These are phyloP conservation scores for Neurospora sp. DNA, from an alignment of 495 filamentous ascomycete genomes.

Conservation along the genomic window DNA sequence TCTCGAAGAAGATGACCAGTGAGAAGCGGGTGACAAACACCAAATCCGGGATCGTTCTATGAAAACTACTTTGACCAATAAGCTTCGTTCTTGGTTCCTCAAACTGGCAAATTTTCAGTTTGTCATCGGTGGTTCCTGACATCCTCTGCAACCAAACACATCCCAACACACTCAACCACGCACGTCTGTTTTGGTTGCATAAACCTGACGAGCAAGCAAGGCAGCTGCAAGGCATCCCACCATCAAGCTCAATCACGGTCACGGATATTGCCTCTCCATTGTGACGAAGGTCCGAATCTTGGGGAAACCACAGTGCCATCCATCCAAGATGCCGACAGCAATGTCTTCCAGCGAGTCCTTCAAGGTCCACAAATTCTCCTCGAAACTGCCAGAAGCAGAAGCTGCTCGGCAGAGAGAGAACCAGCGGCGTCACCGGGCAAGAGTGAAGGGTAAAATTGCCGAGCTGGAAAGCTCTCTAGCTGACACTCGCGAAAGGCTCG, in stretches of 20 bases:
- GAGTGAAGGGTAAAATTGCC: conserved; percentile 15
- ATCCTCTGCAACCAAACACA: background rate
- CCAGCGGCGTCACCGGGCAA: conserved; percentile 23
- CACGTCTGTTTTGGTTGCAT: background rate
- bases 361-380: conserved; percentile 14
- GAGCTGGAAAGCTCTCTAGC: conserved; percentile 14
- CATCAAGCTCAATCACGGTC: background rate
- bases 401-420: conserved; percentile 20
- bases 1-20: background rate
- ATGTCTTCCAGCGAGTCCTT: background rate
- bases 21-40: background rate
- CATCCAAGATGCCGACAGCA: background rate
- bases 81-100: background rate
- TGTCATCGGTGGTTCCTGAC: no score
- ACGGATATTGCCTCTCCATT: background rate
- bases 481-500: conserved; percentile 7
- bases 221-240: background rate
- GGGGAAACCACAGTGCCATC: background rate
- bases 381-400: conserved; percentile 13
- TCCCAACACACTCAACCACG: background rate
- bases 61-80: background rate
- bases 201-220: background rate
- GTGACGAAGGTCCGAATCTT: background rate
- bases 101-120: conserved; percentile 1
- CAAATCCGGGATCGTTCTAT: background rate